A percentile compares a stretch with the other conserved stretches of the same genome.
Evolutionary conservation across 1,284 basidiomycete species (phyloP).

Genomic region (Pseudozyma sp.): DNA sequence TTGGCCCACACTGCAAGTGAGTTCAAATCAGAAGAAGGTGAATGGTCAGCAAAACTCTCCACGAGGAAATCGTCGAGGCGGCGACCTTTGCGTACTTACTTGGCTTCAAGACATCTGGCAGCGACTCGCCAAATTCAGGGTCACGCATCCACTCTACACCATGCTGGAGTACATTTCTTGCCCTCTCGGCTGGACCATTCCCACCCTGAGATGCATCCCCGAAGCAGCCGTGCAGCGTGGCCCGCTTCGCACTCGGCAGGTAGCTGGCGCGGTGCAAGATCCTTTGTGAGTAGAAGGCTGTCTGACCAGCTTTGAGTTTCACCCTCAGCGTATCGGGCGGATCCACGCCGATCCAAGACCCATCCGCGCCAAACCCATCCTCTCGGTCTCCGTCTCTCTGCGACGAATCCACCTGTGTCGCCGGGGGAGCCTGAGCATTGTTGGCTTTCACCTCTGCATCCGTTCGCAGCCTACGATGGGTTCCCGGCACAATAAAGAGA

Average conservation of each 20-base stretch:
- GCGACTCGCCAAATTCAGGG: slow-evolving; percentile 72
- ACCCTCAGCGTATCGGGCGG: slow-evolving; percentile 75
- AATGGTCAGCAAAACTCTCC: not conserved
- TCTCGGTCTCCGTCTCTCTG: slow-evolving; percentile 1
- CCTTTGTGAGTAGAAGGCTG: slow-evolving; percentile 84
- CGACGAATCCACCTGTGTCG: slow-evolving; percentile 14
- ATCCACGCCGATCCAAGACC: slow-evolving; percentile 75
- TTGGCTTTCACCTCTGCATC: slow-evolving; percentile 71
- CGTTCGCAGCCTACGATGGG: slow-evolving; percentile 76
- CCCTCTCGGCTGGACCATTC: slow-evolving; percentile 70
- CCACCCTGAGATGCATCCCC: slow-evolving; percentile 69
- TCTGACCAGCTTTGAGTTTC: slow-evolving; percentile 77
- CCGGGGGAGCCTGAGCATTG: slow-evolving; percentile 37
- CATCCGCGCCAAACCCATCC: slow-evolving; percentile 68
- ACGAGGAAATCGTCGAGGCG: not conserved
- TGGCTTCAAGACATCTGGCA: slow-evolving; percentile 72
- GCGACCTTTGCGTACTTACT: slow-evolving; percentile 64
- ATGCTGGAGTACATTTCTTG: slow-evolving; percentile 81
- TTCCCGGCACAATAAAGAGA: slow-evolving; percentile 79
- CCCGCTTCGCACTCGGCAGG: slow-evolving; percentile 73
- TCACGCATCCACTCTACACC: slow-evolving; percentile 80
- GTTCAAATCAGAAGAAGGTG: not conserved
- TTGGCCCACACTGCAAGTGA: slow-evolving; percentile 73
- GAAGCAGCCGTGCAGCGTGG: slow-evolving; percentile 81
- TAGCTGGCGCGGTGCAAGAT: slow-evolving; percentile 82